Evolutionary conservation across 2,329 filamentous ascomycete genomes (phyloP).

Genomic region (Hortaea sp.): DNA sequence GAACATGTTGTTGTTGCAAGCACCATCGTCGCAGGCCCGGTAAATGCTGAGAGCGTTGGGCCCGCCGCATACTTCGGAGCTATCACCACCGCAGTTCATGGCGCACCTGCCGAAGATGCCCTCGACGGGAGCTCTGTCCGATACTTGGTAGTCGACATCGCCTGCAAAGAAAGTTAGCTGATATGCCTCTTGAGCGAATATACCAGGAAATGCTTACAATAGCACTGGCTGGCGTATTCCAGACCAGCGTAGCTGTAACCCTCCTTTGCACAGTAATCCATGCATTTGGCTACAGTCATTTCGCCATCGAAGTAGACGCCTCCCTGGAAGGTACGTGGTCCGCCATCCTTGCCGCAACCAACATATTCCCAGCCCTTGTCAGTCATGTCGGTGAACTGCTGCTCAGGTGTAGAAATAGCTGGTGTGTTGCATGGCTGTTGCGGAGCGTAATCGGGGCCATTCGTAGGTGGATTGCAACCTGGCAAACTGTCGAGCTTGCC

Average conservation of each 20-base stretch:
- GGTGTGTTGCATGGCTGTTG: constrained; percentile 26
- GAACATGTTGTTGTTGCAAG: constrained; percentile 16
- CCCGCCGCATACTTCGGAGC: constrained; percentile 29
- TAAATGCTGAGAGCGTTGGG: constrained; percentile 27
- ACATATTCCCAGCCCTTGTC: constrained; percentile 44
- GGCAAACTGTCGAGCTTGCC: constrained; percentile 36
- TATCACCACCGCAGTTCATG: constrained; percentile 43
- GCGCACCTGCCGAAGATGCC: constrained; percentile 47
- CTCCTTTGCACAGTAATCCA: constrained; percentile 41
- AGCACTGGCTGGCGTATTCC: constrained; percentile 35
- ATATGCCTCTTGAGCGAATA: no score
- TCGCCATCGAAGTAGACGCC: constrained; percentile 10
- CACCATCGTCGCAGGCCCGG: constrained; percentile 23
- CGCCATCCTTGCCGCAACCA: constrained; percentile 45
- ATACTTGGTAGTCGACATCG: not conserved
- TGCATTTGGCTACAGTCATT: constrained; percentile 49
- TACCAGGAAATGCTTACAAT: not conserved
- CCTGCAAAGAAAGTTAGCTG: not conserved
- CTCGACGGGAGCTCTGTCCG: constrained; percentile 19
- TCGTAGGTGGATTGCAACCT: constrained; percentile 48
- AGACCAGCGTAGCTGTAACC: constrained; percentile 47
- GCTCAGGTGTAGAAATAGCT: constrained; percentile 38
- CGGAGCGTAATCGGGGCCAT: constrained; percentile 27
- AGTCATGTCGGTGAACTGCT: constrained; percentile 35
- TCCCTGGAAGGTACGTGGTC: constrained; percentile 28